These are phyloP conservation scores for Miamiensis avidus DNA, from an alignment of 169 alveolate species.

Conservation along the genomic window DNA sequence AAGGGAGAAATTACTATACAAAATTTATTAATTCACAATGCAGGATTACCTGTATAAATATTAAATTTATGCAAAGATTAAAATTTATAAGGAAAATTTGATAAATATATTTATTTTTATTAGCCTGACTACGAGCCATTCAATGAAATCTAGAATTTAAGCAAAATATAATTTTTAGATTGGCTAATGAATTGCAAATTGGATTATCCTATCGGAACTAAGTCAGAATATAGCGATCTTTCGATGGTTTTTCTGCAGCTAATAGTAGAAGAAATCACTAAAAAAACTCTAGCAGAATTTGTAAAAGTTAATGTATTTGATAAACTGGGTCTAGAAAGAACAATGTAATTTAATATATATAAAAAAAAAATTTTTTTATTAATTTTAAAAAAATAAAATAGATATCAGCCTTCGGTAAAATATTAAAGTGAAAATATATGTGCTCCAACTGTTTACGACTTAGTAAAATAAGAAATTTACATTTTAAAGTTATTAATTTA, in stretches of 20 bases:
- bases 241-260: slow-evolving; percentile 39
- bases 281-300: background rate
- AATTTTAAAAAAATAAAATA: too few species aligned
- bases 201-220: slow-evolving; percentile 23
- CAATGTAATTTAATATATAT: background rate
- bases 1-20: too few species aligned
- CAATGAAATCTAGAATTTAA: slow-evolving; percentile 14
- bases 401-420: background rate
- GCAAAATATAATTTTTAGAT: slow-evolving; percentile 1
- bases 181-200: slow-evolving; percentile 33
- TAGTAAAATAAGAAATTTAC: background rate
- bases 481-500: too few species aligned
- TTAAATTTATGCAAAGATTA: background rate
- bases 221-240: slow-evolving; percentile 39
- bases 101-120: too few species aligned
- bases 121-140: background rate
- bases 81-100: too few species aligned
- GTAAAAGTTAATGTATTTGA: background rate
- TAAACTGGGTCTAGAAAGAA: background rate
- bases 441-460: background rate
- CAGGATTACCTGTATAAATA: slow-evolving; percentile 44
- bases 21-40: slow-evolving; percentile 33
- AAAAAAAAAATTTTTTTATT: too few species aligned
- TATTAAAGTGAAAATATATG: background rate
- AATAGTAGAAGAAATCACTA: slow-evolving; percentile 38